Conservation (phyloP, 1,139 yeast species). For the Sugiyamaella castrensis region DNA sequence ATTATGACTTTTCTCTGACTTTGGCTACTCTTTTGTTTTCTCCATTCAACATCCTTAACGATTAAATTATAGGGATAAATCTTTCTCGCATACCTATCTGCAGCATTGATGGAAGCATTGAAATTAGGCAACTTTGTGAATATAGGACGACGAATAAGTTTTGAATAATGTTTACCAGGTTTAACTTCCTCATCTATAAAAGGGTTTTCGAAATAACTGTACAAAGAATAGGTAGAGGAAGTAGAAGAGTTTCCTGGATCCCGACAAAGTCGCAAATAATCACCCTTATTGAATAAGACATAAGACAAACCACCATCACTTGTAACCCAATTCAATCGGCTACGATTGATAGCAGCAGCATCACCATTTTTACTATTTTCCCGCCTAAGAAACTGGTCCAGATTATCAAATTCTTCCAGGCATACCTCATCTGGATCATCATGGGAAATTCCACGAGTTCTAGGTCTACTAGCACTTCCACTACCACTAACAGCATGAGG, state of each 20-base stretch:
- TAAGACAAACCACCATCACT: constrained; percentile 16
- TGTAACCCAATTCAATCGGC: constrained; percentile 24
- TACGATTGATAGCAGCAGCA: constrained; percentile 7
- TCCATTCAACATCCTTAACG: constrained; percentile 26
- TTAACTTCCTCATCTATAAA: constrained; percentile 4
- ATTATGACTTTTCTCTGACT: background rate
- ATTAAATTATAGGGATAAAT: constrained; percentile 18
- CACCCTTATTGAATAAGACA: constrained; percentile 20
- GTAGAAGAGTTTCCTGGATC: constrained; percentile 6
- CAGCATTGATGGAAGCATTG: constrained; percentile 26
- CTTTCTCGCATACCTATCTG: constrained; percentile 24
- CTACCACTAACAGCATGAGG: too few relatives aligned
- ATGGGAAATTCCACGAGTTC: background rate
- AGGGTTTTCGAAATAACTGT: constrained; percentile 16
- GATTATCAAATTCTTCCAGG: constrained; percentile 22
- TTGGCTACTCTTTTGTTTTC: constrained; percentile 18
- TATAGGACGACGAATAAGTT: constrained; percentile 4
- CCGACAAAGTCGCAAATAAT: constrained; percentile 20
- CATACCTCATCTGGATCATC: constrained; percentile 16
- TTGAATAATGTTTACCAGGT: constrained; percentile 7
- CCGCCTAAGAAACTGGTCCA: constrained; percentile 18
- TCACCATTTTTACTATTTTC: background rate
- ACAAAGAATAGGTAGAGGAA: constrained; percentile 12
- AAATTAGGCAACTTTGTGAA: constrained; percentile 10
- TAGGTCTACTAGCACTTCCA: background rate